Percentiles rank a stretch among this genome's conserved stretches.
phyloP scores from a whole-genome alignment of 2,329 filamentous ascomycete species.

The Neofusicoccum sp. region DNA sequence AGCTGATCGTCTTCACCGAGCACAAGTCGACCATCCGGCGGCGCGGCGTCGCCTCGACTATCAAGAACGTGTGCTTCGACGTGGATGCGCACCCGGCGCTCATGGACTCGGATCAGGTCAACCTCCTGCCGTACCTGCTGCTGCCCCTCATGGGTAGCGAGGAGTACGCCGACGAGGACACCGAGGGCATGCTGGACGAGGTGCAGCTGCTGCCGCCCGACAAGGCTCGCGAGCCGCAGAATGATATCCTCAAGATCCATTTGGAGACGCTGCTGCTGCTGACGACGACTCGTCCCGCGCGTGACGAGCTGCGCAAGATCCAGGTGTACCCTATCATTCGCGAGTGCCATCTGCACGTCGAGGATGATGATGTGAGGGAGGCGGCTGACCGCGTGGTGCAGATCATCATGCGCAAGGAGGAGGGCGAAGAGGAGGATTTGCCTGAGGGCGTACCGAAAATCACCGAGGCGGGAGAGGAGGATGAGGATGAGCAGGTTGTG shows the following conservation, averaged over 20 bases:
- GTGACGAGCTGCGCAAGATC: conserved; percentile 70
- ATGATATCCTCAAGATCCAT: conserved; percentile 77
- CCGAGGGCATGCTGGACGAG: conserved; percentile 81
- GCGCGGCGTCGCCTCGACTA: conserved; percentile 91
- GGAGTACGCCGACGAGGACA: conserved; percentile 85
- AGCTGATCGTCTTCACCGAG: conserved; percentile 92
- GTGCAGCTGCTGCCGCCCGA: conserved; percentile 85
- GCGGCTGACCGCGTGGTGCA: conserved; percentile 88
- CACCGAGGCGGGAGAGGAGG: conserved; percentile 24
- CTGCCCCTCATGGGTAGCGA: conserved; percentile 85
- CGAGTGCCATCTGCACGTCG: conserved; percentile 75
- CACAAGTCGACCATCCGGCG: conserved; percentile 79
- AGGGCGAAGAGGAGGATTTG: conserved; percentile 50
- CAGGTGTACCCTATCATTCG: conserved; percentile 88
- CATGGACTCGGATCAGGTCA: conserved; percentile 67
- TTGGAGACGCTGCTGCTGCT: conserved; percentile 84
- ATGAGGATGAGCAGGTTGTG: conserved; percentile 36
- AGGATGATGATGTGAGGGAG: conserved; percentile 77
- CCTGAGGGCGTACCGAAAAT: conserved; percentile 30
- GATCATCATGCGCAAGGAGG: conserved; percentile 79
- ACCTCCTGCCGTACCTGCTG: conserved; percentile 84
- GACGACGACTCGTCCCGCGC: conserved; percentile 71
- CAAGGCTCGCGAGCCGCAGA: conserved; percentile 78
- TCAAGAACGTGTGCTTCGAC: conserved; percentile 92
- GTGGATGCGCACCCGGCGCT: conserved; percentile 69